Percentiles rank a stretch among this genome's conserved stretches.
phyloP scores from a whole-genome alignment of 2,329 filamentous ascomycete genomes.

The Ophiostoma tasmaniense region DNA sequence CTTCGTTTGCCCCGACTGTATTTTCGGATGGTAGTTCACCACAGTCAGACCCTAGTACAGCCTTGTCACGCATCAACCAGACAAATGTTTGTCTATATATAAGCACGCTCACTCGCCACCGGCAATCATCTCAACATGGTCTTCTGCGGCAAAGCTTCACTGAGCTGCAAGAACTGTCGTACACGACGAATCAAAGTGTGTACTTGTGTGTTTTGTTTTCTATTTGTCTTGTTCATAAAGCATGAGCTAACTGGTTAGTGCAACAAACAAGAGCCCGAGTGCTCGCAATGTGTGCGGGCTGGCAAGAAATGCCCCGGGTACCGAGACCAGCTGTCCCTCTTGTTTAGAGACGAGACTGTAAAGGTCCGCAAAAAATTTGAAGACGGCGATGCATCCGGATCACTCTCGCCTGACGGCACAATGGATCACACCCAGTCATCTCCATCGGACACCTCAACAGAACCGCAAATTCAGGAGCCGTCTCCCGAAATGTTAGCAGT shows the following conservation, averaged over 20 bases:
- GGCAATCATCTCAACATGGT: conserved; percentile 34
- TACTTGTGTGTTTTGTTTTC: conserved; percentile 9
- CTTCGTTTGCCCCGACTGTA: neutral
- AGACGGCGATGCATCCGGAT: conserved; percentile 22
- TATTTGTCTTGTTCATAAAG: neutral
- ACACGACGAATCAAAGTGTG: conserved; percentile 47
- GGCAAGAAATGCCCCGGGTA: conserved; percentile 55
- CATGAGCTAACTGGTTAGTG: conserved; percentile 34
- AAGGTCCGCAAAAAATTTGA: conserved; percentile 53
- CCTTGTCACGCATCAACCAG: neutral
- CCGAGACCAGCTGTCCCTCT: conserved; percentile 53
- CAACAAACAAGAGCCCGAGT: conserved; percentile 52
- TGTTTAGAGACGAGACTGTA: conserved; percentile 59
- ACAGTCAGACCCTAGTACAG: neutral
- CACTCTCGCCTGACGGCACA: neutral
- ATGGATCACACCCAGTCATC: neutral
- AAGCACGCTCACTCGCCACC: neutral
- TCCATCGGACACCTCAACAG: conserved; percentile 5
- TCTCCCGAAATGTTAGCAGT: neutral
- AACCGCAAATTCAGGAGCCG: neutral
- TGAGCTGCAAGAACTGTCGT: conserved; percentile 47
- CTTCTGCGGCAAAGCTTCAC: conserved; percentile 49
- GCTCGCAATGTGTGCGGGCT: conserved; percentile 53
- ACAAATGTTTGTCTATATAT: neutral
- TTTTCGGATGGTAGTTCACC: neutral